Evolutionary conservation across 495 filamentous ascomycete species (phyloP).

Genomic region (Apodospora peruviana): DNA sequence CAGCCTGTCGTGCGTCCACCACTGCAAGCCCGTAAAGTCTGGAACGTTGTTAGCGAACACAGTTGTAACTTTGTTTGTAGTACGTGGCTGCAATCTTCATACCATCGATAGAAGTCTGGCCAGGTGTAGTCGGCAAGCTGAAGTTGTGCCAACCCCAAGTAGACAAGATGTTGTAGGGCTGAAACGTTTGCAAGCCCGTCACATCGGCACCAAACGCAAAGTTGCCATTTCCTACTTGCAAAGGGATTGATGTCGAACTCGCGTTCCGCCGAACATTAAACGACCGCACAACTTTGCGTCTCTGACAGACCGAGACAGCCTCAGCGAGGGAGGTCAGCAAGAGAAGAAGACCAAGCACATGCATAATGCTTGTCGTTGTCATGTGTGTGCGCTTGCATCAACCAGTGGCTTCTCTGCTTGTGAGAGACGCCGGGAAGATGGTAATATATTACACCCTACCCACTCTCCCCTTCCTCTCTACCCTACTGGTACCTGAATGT

Average conservation of each 20-base stretch:
- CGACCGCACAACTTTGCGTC: conserved; percentile 19
- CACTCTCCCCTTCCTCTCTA: too few relatives aligned
- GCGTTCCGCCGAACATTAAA: conserved; percentile 37
- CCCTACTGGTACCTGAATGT: too few relatives aligned
- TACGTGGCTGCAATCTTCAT: background rate
- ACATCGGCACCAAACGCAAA: conserved; percentile 52
- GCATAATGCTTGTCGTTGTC: conserved; percentile 14
- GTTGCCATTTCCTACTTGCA: conserved; percentile 51
- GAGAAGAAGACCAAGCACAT: conserved; percentile 10
- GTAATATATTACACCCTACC: too few relatives aligned
- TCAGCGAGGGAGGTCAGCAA: conserved; percentile 14
- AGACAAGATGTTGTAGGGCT: conserved; percentile 51
- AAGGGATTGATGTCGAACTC: conserved; percentile 42
- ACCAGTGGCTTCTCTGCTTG: too few relatives aligned
- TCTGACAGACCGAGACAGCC: conserved; percentile 22
- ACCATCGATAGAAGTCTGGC: conserved; percentile 34
- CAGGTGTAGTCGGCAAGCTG: conserved; percentile 40
- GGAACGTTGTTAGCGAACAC: background rate
- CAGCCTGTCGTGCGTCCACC: conserved; percentile 51
- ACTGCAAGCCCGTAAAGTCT: conserved; percentile 43
- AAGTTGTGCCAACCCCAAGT: conserved; percentile 56
- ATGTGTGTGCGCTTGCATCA: too few relatives aligned
- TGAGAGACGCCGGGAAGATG: background rate
- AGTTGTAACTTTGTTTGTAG: background rate
- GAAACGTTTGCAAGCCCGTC: conserved; percentile 54